Conservation (phyloP, 805 yeast genomes). For the Wickerhamiella slavikovae region DNA sequence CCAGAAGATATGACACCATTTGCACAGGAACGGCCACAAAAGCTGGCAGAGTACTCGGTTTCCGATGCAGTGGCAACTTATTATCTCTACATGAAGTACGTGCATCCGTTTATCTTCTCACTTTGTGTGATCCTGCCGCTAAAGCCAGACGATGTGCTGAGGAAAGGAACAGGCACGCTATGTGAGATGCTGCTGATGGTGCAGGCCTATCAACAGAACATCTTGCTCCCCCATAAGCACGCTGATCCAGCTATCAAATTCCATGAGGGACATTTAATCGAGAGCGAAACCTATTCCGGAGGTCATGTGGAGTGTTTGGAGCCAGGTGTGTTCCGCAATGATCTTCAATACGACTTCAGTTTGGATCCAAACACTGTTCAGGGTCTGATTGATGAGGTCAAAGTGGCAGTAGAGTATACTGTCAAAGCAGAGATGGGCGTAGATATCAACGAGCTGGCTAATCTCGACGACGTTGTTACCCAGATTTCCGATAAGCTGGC, state of each 20-base stretch:
- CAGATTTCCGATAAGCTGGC: conserved; percentile 33
- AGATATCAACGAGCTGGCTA: conserved; percentile 23
- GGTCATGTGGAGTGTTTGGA: conserved; percentile 96
- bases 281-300: conserved; percentile 94
- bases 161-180: conserved; percentile 96
- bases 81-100: conserved; percentile 86
- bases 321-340: conserved; percentile 94
- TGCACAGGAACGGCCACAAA: conserved; percentile 84
- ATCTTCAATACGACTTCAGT: conserved; percentile 50
- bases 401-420: conserved; percentile 59
- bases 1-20: conserved; percentile 98
- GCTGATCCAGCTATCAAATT: conserved; percentile 86
- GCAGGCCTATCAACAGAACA: conserved; percentile 64
- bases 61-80: conserved; percentile 99
- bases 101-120: conserved; percentile 91
- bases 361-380: conserved; percentile 71
- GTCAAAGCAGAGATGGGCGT: conserved; percentile 41
- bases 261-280: conserved; percentile 82
- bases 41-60: conserved; percentile 87
- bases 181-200: conserved; percentile 96
- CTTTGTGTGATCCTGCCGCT: conserved; percentile 88
- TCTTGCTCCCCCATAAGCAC: conserved; percentile 82
- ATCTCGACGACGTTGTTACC: conserved; percentile 54
- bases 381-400: conserved; percentile 52
- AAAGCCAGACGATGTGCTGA: conserved; percentile 84